Base-by-base conservation (phyloP, 805 yeast species). In the Grigorovia transvaalensis region DNA sequence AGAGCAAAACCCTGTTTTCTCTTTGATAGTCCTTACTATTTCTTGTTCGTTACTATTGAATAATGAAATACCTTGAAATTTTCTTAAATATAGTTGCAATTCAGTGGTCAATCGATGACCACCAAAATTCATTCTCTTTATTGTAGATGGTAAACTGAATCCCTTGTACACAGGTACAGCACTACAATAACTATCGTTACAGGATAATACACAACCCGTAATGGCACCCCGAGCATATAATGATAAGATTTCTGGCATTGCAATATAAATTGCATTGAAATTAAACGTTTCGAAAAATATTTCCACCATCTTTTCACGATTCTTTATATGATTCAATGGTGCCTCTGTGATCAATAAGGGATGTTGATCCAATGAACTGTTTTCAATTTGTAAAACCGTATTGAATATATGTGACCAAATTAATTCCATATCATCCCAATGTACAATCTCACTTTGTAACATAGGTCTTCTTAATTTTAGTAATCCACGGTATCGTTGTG, bases 181-280 rank as follows among this genome's bases (percentile, higher is more conserved):
- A 61, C 86, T 90, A 43, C 86, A 78, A 27, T 88, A 95, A 4
- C 97, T 97, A 66, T 90, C 97, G 5, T 97, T 97, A n/a, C 84
- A 78, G 62, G 90, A 96, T 12, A 91, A 62, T 2, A 88, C 95
- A 42, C 88, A 78, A 1, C 97, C 98, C 0, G 96, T 89, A 8
- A 97, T 90, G 57, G 88, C 72, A 0, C 97, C 98, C 5, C 87
- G 77, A 0, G 97, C 89, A 68, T 91, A 90, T 43, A 90, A 70
- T 3, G 96, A 77, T 43, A 90, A 71, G 11, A 89, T 89, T 0
- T 96, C 91, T 57, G 91, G 97, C 63, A 88, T 88, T 19, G 96
- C 96, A 47, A 90, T 96, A 60, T 91, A 90, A 9, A 90, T 95
- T 18, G 96, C 96, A 42, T 91, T 88, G 67, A 89, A 86, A 53